Evolutionary conservation across 768 basidiomycete genomes (phyloP), one percentile per base, ranked within the genome.

Genomic region (Neoboletus brunneissimus): DNA sequence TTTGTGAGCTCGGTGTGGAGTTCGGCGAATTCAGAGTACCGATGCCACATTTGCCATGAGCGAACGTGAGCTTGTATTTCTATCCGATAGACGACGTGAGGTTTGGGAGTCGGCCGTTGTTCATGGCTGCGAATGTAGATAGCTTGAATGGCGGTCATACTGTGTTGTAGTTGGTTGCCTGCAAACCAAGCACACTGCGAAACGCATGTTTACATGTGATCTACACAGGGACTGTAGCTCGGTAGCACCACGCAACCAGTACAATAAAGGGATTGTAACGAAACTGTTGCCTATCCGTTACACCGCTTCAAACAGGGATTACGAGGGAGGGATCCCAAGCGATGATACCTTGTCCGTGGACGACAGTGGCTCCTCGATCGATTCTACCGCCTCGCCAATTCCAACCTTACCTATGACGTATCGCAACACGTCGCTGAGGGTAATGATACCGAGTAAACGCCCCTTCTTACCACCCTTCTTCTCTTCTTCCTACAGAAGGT

Each of bases 21-120:
- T 64, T 91, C 86, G 67, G 82, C 86, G 74, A 98, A 98, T 74
- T 97, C 94, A 42, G 92, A 94, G 76, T 98, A 98, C 48, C 96
- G 89, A 55, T 89, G 80, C 85, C 89, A 91, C 80, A 97, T 90
- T 55, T 88, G 84, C 94, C 95, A 98, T 68, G 91, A 88, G 58
- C 91, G 87, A 29, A 94, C 90, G 53, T 91, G 86, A 7, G 93
- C 93, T 63, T 89, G 85, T 63, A 98, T 86, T 65, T 87, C 82
- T 69, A 96, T 89, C 59, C 80, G 80, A 75, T 88, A 96, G 64
- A 89, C 91, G 54, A 81, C 80, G 67, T 95, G 91, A n/a, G 84
- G 74, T 65, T 89, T 91, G 61, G 91, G 91, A 40, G 75, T 66
- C 2, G 77, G 67, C 44, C 88, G 84, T 58, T 86, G 84, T 68